Conservation (phyloP, 257 asterid species). For the Scutellaria minor region DNA sequence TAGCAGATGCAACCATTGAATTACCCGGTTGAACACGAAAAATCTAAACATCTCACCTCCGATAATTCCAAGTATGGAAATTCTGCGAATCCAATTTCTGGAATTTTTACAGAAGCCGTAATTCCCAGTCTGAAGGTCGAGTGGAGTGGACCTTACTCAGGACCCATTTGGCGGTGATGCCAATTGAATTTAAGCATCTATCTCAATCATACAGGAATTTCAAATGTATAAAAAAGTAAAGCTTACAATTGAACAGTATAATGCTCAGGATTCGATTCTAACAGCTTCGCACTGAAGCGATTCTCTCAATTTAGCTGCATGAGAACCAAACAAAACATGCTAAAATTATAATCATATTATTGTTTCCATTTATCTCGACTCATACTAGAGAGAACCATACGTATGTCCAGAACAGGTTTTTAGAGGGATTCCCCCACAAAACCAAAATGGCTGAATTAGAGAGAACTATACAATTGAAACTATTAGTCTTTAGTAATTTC, state of each 20-base stretch:
- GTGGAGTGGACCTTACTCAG: conserved; percentile 68
- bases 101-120: conserved; percentile 69
- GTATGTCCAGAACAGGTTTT: too few relatives aligned
- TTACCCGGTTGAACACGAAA: conserved; percentile 14
- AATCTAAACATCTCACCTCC: conserved; percentile 63
- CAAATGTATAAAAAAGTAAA: conserved; percentile 14
- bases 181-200: conserved; percentile 10
- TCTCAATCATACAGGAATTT: conserved; percentile 19
- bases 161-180: conserved; percentile 96
- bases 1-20: conserved; percentile 22
- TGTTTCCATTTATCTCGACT: too few relatives aligned
- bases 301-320: too few relatives aligned
- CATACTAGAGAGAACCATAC: too few relatives aligned
- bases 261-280: conserved; percentile 85
- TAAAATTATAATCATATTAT: too few relatives aligned
- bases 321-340: too few relatives aligned
- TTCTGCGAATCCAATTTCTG: conserved; percentile 86
- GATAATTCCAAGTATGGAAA: conserved; percentile 93
- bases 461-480: too few relatives aligned
- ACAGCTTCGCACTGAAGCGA: conserved; percentile 59
- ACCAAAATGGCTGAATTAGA: too few relatives aligned
- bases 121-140: conserved; percentile 78
- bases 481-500: too few relatives aligned
- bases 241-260: conserved; percentile 84
- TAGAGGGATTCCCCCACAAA: too few relatives aligned